A percentile compares a stretch with the other conserved stretches of the same genome.
phyloP scores from a whole-genome alignment of 2,329 filamentous ascomycete genomes.

The Nothophoma quercina region DNA sequence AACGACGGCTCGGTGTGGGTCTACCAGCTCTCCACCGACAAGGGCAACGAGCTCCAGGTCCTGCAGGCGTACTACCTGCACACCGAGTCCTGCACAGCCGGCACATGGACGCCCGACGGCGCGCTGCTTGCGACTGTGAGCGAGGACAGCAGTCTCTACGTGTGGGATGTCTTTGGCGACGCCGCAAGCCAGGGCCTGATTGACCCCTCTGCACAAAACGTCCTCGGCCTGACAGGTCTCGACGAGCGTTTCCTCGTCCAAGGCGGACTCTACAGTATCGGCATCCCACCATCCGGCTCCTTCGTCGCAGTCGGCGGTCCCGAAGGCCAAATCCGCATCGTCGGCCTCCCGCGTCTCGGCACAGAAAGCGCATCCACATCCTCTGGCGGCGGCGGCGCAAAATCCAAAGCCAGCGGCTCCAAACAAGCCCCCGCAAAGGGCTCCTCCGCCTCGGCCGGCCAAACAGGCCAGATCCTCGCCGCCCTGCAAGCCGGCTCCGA shows the following conservation, averaged over 20 bases:
- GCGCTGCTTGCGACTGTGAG: slow-evolving; percentile 85
- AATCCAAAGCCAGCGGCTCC: slow-evolving; percentile 56
- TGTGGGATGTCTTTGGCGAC: slow-evolving; percentile 89
- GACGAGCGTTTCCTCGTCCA: slow-evolving; percentile 94
- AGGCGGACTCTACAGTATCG: slow-evolving; percentile 88
- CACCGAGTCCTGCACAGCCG: slow-evolving; percentile 84
- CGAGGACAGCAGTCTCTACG: slow-evolving; percentile 87
- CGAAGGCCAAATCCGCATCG: slow-evolving; percentile 82
- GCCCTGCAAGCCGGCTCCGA: slow-evolving; percentile 80
- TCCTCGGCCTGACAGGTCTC: slow-evolving; percentile 77
- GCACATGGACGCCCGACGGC: slow-evolving; percentile 89
- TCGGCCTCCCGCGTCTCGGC: slow-evolving; percentile 76
- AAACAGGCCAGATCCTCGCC: slow-evolving; percentile 79
- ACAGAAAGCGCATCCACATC: slow-evolving; percentile 45
- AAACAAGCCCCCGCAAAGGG: slow-evolving; percentile 54
- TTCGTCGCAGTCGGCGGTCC: slow-evolving; percentile 89
- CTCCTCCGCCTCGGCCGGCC: slow-evolving; percentile 51
- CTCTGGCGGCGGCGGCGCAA: slow-evolving; percentile 55
- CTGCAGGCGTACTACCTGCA: slow-evolving; percentile 93
- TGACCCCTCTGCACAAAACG: slow-evolving; percentile 65
- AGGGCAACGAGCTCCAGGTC: slow-evolving; percentile 73
- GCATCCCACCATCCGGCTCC: slow-evolving; percentile 78
- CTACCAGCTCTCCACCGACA: slow-evolving; percentile 78
- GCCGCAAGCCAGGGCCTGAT: slow-evolving; percentile 71
- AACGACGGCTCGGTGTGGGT: slow-evolving; percentile 95